Base-by-base conservation (phyloP, 305 asterid species). In the Rubia tinctorum region DNA sequence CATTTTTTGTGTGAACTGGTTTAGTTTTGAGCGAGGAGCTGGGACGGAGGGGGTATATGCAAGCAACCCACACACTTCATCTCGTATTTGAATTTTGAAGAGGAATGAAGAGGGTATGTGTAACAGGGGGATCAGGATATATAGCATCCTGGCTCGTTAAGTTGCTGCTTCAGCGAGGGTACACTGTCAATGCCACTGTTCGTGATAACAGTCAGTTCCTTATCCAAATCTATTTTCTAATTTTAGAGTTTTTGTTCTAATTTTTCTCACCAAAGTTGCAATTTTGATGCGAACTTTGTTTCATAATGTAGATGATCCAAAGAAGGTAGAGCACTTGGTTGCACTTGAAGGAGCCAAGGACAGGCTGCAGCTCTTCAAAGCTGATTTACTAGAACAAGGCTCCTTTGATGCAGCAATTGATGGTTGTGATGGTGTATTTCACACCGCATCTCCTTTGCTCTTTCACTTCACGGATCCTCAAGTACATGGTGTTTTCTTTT, bases 381-480 rank as follows among this genome's bases (percentile, higher is more conserved):
- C 64, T 20, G 37, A 59, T 59, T 23, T 59, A 59, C 64, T 59
- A 0, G 64, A 59, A 59, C 17, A 59, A 12, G 64, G 64, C 20
- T 8, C 64, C 17, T 59, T 59, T 22, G 64, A 59, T 59, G 64
- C 64, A 8, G 64, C 37, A 2, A 11, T 59, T 59, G 64, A 59
- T 59, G 64, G 64, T 11, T 59, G 64, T 59, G 64, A 59, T 60
- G 83, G 86, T 17, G 88, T 85, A 63, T 88, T 88, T 73, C 93
- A 86, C 69, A 85, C 91, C 39, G 91, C 93, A 40, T 88, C 91
- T 60, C 95, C 90, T 58, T 89, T 87, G 72, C 83, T 55, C 85
- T 77, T 77, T 69, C 61, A 72, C 11, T 71, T 78, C 47, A 69
- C 61, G 40, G 90, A 89, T 73, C 92, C 95, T 64, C 85, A 86